Percentiles rank a stretch among this genome's conserved stretches.
These are phyloP conservation scores for Talaromyces pinophilus DNA, from an alignment of 2,329 filamentous ascomycete species.

Conservation along the genomic window DNA sequence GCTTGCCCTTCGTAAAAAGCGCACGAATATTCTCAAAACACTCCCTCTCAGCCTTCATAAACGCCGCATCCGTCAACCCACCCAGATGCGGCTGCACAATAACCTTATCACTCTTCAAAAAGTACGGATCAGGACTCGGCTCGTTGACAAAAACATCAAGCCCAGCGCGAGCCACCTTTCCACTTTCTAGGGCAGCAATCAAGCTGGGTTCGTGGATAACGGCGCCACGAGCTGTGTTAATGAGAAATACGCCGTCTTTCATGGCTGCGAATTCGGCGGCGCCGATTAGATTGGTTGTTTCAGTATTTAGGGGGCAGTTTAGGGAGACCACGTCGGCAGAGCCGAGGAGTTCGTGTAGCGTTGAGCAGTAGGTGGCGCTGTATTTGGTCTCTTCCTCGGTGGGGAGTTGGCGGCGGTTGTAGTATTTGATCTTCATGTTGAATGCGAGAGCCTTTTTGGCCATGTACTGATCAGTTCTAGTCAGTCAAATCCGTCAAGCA, in stretches of 20 bases:
- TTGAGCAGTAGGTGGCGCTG: conserved; percentile 41
- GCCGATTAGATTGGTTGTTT: conserved; percentile 71
- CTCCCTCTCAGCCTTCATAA: conserved; percentile 16
- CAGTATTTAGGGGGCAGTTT: conserved; percentile 70
- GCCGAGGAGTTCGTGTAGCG: conserved; percentile 64
- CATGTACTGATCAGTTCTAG: conserved; percentile 5
- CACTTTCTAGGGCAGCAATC: conserved; percentile 64
- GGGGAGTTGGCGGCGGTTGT: conserved; percentile 48
- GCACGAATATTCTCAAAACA: conserved; percentile 21
- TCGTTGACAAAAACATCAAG: conserved; percentile 20
- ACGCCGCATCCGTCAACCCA: conserved; percentile 15
- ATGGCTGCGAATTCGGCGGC: conserved; percentile 66
- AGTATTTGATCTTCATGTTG: conserved; percentile 32
- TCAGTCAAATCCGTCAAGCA: neutral
- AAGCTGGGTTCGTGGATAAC: conserved; percentile 74
- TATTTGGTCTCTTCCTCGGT: conserved; percentile 41
- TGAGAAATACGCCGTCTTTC: conserved; percentile 71
- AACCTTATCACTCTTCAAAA: conserved; percentile 21
- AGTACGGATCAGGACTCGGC: conserved; percentile 12
- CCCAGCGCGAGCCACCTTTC: conserved; percentile 18
- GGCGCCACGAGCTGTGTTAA: conserved; percentile 76
- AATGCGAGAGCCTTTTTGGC: conserved; percentile 24
- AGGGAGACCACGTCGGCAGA: conserved; percentile 70
- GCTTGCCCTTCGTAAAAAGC: conserved; percentile 13
- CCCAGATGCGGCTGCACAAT: conserved; percentile 19